Evolutionary conservation across 768 basidiomycete species (phyloP).

Genomic region (Boletus barrowsii): DNA sequence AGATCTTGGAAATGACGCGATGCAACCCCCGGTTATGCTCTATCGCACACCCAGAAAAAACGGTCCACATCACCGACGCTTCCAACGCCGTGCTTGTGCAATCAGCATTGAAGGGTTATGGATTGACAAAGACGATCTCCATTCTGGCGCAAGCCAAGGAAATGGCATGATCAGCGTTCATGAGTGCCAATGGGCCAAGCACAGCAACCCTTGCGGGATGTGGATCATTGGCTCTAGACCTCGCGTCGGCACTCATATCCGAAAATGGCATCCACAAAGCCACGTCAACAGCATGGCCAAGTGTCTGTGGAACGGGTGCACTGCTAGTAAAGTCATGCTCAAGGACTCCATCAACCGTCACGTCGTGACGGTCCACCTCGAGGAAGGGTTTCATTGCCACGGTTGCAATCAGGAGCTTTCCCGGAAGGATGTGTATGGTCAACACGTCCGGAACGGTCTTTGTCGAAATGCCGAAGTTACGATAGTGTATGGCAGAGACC

Average conservation of each 20-base stretch:
- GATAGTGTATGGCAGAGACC: background rate
- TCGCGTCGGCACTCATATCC: background rate
- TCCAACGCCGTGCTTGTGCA: background rate
- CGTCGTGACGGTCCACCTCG: slow-evolving; percentile 3
- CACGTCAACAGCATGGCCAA: background rate
- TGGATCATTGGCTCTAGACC: slow-evolving; percentile 8
- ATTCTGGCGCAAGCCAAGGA: background rate
- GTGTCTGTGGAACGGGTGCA: slow-evolving; percentile 9
- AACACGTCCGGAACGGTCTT: background rate
- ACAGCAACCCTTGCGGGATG: slow-evolving; percentile 3
- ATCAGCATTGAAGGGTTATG: background rate
- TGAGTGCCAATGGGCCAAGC: slow-evolving; percentile 6
- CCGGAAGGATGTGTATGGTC: slow-evolving; percentile 5
- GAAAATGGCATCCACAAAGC: slow-evolving; percentile 1
- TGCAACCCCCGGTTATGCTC: background rate
- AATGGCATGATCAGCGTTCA: background rate
- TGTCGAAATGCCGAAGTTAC: background rate
- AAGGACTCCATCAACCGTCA: slow-evolving; percentile 4
- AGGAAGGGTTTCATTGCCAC: slow-evolving; percentile 3
- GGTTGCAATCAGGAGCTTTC: background rate
- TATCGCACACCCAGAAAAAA: background rate
- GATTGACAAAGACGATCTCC: slow-evolving; percentile 9
- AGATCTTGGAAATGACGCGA: too few relatives aligned
- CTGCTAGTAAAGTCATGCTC: background rate
- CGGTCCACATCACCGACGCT: background rate